Evolutionary conservation across 768 basidiomycete genomes (phyloP).

Genomic region (Gloeostereum incarnatum): DNA sequence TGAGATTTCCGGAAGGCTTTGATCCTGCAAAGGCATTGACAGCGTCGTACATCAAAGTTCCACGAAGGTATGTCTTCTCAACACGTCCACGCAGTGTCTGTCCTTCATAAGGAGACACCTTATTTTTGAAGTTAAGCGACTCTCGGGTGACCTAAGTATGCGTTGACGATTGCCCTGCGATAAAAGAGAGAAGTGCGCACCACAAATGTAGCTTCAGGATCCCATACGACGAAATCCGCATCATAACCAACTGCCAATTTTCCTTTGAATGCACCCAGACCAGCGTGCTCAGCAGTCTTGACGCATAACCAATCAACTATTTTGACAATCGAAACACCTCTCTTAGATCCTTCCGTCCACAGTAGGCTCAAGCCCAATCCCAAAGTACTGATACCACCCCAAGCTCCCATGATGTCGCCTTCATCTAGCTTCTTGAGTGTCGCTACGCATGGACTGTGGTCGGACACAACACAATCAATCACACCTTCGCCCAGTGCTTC

Average conservation of each 20-base stretch:
- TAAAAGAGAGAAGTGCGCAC: constrained; percentile 17
- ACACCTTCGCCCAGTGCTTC: constrained; percentile 70
- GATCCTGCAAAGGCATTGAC: constrained; percentile 8
- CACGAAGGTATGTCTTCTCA: constrained; percentile 72
- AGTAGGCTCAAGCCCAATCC: constrained; percentile 84
- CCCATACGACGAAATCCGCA: constrained; percentile 84
- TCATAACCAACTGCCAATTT: constrained; percentile 64
- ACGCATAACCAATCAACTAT: constrained; percentile 71
- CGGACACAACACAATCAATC: constrained; percentile 92
- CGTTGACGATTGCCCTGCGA: constrained; percentile 3
- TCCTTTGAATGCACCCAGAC: constrained; percentile 65
- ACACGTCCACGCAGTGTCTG: constrained; percentile 62
- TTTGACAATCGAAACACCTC: constrained; percentile 46
- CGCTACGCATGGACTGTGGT: constrained; percentile 87
- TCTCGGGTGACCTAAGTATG: constrained; percentile 59
- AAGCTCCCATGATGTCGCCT: constrained; percentile 81
- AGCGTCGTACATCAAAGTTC: constrained; percentile 52
- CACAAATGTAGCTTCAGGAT: constrained; percentile 45
- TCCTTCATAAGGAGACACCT: constrained; percentile 85
- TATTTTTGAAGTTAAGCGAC: constrained; percentile 83
- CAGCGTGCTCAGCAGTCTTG: constrained; percentile 73
- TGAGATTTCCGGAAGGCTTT: not conserved
- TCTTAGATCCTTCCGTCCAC: constrained; percentile 74
- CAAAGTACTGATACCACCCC: constrained; percentile 92
- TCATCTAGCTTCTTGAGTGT: constrained; percentile 71